Evolutionary conservation across 148 eudicot genomes (phyloP).

Genomic region (Vaccinium corymbosum): DNA sequence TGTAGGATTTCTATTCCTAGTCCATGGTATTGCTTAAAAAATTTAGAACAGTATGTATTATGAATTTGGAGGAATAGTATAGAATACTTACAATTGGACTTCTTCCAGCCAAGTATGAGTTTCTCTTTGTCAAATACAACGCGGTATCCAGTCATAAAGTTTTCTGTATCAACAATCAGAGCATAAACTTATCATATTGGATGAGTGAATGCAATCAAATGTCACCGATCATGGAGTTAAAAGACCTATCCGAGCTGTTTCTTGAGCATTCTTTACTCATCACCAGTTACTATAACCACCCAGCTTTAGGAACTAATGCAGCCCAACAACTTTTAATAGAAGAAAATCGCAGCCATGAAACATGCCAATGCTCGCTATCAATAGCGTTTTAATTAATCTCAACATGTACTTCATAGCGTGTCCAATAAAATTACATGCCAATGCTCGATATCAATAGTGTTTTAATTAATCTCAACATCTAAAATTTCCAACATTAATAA

Average conservation of each 20-base stretch:
- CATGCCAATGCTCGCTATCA: neutral
- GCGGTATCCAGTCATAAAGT: constrained; percentile 87
- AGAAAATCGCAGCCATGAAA: neutral
- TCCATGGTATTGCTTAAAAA: neutral
- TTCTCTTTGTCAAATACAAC: constrained; percentile 80
- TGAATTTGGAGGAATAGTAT: neutral
- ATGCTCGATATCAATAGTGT: neutral
- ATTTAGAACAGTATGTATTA: neutral
- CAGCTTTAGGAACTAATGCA: neutral
- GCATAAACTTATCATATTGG: constrained; percentile 10
- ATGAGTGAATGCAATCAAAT: neutral
- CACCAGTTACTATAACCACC: neutral
- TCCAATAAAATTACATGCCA: neutral
- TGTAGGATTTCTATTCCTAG: too few relatives aligned
- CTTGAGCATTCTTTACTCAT: neutral
- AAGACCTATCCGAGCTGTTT: neutral
- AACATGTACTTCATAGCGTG: neutral
- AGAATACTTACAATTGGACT: constrained; percentile 52
- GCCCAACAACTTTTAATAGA: neutral
- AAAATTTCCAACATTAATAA: neutral
- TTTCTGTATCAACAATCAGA: constrained; percentile 45
- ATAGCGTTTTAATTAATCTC: neutral
- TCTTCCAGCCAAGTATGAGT: constrained; percentile 78
- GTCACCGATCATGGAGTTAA: neutral
- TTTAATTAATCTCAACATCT: neutral